Conservation (phyloP, 2,329 filamentous ascomycete species). For the Colletotrichum endophyticum region DNA sequence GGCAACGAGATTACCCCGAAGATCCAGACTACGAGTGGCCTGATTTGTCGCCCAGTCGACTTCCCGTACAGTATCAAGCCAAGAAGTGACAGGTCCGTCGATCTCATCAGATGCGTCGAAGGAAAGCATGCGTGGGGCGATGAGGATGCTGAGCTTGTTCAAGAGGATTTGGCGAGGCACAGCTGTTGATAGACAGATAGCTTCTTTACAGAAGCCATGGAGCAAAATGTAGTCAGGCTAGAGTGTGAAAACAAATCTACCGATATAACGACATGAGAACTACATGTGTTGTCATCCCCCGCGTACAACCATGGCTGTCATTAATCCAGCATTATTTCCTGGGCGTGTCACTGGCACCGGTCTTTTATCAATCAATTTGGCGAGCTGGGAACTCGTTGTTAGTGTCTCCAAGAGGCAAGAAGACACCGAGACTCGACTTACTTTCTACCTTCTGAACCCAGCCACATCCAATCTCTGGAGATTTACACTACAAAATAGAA, state of each 20-base stretch:
- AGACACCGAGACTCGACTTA: not conserved
- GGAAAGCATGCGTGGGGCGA: not conserved
- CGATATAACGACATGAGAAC: not conserved
- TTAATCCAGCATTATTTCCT: no score
- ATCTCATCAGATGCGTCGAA: not conserved
- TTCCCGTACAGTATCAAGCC: not conserved
- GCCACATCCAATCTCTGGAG: not conserved
- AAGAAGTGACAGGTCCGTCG: not conserved
- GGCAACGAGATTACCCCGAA: not conserved
- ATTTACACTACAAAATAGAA: no score
- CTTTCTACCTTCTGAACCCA: not conserved
- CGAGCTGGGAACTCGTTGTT: not conserved
- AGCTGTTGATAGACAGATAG: not conserved
- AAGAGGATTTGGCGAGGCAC: not conserved
- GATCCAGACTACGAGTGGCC: not conserved
- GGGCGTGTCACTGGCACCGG: no score
- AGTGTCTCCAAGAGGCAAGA: not conserved
- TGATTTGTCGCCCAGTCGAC: not conserved
- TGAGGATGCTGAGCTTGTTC: not conserved
- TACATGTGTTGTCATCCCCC: not conserved
- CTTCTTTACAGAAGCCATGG: rapidly evolving
- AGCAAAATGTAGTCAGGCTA: not conserved
- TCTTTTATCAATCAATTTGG: not conserved
- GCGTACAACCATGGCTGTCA: no score
- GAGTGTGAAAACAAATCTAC: not conserved